Percentiles rank a stretch among this genome's conserved stretches.
These are phyloP conservation scores for Leucogyrophana mollusca DNA, from an alignment of 768 basidiomycete genomes.

Conservation along the genomic window DNA sequence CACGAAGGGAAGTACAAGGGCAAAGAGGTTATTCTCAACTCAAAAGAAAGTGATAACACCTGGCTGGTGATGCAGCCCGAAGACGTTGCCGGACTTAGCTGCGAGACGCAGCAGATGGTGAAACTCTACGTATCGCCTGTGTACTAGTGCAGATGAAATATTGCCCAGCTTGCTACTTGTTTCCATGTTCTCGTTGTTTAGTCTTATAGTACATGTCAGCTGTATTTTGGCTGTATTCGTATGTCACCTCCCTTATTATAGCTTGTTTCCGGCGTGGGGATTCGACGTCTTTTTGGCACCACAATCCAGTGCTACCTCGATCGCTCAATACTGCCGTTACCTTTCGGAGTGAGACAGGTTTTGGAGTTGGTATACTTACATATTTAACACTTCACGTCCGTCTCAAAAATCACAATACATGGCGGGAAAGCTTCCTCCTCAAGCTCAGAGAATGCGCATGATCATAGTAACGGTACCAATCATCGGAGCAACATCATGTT, in stretches of 20 bases:
- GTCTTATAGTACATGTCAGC: too few species aligned
- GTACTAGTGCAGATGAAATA: too few species aligned
- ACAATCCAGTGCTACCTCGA: too few species aligned
- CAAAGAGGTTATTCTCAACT: slow-evolving; percentile 42
- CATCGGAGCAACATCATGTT: slow-evolving; percentile 63
- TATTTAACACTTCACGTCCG: too few species aligned
- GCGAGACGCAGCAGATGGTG: slow-evolving; percentile 21
- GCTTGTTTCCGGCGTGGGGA: too few species aligned
- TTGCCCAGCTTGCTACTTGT: too few species aligned
- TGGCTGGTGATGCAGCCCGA: slow-evolving; percentile 24
- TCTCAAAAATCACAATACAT: slow-evolving; percentile 18
- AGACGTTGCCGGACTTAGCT: slow-evolving; percentile 7
- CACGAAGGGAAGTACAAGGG: slow-evolving; percentile 45
- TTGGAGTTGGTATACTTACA: too few species aligned
- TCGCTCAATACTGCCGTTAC: too few species aligned
- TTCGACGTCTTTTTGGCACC: background rate
- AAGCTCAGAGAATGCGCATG: slow-evolving; percentile 45
- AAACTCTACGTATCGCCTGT: slow-evolving; percentile 15
- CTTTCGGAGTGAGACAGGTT: too few species aligned
- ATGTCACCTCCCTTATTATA: too few species aligned
- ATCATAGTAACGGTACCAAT: slow-evolving; percentile 66
- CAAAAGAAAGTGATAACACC: slow-evolving; percentile 28
- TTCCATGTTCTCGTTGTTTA: too few species aligned
- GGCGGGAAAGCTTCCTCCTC: slow-evolving; percentile 37
- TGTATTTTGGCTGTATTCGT: too few species aligned